Evolutionary conservation across 805 yeast species (phyloP).

Genomic region (Alloascoidea africana): DNA sequence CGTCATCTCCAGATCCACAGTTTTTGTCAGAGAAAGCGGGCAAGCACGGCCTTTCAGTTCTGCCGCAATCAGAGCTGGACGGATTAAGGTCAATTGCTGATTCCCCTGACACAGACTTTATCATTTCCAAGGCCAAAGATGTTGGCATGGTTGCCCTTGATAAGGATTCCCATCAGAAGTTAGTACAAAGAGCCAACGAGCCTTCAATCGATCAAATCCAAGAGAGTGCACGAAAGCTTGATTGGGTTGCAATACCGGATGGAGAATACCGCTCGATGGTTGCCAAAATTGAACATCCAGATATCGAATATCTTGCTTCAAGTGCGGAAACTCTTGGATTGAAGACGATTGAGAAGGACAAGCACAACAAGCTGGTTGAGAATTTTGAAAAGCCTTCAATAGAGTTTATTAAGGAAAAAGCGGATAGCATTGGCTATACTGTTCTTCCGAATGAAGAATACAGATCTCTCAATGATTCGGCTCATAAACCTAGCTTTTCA

Average conservation of each 20-base stretch:
- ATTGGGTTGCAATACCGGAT: slow-evolving; percentile 1
- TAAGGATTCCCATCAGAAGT: background rate
- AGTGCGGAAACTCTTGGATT: background rate
- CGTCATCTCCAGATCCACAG: background rate
- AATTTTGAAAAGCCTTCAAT: slow-evolving; percentile 1
- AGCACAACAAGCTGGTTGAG: no score
- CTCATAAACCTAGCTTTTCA: slow-evolving; percentile 18
- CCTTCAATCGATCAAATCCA: slow-evolving; percentile 3
- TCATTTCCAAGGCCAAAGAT: slow-evolving; percentile 3
- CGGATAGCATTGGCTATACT: slow-evolving; percentile 3
- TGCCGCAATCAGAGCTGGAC: slow-evolving; percentile 9
- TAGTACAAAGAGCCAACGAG: slow-evolving; percentile 3
- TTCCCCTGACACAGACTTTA: slow-evolving; percentile 13
- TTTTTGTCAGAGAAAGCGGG: background rate
- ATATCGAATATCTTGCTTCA: slow-evolving; percentile 1
- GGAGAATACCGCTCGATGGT: background rate
- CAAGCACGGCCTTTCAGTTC: slow-evolving; percentile 11
- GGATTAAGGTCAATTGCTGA: slow-evolving; percentile 6
- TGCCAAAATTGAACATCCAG: background rate
- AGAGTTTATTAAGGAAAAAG: slow-evolving; percentile 4
- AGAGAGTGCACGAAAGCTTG: slow-evolving; percentile 2
- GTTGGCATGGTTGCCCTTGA: slow-evolving; percentile 3
- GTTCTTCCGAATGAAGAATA: background rate
- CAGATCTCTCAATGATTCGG: no score
- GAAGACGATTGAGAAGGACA: background rate